Percentiles rank a stretch among this genome's conserved stretches.
Evolutionary conservation across 345 rosid species (phyloP).

Genomic region (Eucalyptus albens): DNA sequence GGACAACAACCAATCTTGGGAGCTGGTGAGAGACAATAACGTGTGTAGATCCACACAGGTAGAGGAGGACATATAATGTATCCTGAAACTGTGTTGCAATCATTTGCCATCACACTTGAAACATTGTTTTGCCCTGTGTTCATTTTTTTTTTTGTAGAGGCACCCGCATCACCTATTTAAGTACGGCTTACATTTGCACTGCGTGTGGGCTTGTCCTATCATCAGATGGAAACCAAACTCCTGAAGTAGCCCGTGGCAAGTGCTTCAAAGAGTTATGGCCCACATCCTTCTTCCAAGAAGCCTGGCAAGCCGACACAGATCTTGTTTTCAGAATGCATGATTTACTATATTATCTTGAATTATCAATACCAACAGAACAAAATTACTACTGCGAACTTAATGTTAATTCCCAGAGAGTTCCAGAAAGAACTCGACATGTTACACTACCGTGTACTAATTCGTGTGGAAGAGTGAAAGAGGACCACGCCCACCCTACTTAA

Average conservation of each 20-base stretch:
- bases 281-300: background rate
- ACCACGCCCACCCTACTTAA: background rate
- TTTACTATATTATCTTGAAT: background rate
- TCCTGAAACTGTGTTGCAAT: background rate
- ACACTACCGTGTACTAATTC: background rate
- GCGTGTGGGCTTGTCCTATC: background rate
- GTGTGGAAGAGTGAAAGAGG: background rate
- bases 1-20: background rate
- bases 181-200: background rate
- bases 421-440: background rate
- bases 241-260: background rate
- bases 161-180: fast-evolving
- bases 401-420: background rate
- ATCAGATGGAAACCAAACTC: background rate
- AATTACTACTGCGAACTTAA: background rate
- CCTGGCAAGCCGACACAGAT: background rate
- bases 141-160: background rate
- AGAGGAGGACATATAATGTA: background rate
- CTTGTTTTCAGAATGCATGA: background rate
- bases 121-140: background rate
- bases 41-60: background rate
- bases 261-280: background rate
- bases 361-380: background rate
- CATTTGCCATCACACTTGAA: background rate
- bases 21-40: background rate